Evolutionary conservation across 208 protist species (phyloP).

Genomic region (Naegleria gruberi): DNA sequence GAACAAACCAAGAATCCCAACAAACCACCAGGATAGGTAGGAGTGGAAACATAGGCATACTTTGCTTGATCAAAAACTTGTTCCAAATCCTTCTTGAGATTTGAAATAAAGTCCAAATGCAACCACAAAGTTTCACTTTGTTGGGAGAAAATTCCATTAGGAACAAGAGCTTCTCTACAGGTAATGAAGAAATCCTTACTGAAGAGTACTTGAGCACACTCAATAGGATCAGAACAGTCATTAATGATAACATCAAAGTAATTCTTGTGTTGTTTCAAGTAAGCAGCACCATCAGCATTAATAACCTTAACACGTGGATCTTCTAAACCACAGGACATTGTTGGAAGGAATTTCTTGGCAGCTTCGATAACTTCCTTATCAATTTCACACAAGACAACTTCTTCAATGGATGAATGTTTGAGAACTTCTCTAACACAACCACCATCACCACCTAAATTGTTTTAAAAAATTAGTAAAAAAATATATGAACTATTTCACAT

Average conservation of each 20-base stretch:
- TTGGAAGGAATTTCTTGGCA: constrained; percentile 68
- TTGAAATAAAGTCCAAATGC: constrained; percentile 75
- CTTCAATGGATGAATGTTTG: constrained; percentile 41
- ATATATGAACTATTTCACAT: no score
- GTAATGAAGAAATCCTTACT: constrained; percentile 69
- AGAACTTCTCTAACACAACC: constrained; percentile 39
- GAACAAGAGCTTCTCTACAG: neutral
- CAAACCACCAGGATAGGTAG: constrained; percentile 77
- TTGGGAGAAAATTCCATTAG: constrained; percentile 20
- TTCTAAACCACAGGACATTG: constrained; percentile 59
- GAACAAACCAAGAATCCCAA: constrained; percentile 72
- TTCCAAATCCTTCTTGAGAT: constrained; percentile 61
- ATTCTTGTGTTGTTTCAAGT: constrained; percentile 55
- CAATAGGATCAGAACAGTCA: constrained; percentile 82
- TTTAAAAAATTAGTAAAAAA: no score
- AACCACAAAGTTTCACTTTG: constrained; percentile 75
- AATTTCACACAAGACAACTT: constrained; percentile 48
- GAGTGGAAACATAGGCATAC: constrained; percentile 78
- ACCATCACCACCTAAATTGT: constrained; percentile 46
- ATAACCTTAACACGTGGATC: constrained; percentile 58
- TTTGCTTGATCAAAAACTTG: constrained; percentile 64
- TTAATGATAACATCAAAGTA: constrained; percentile 83
- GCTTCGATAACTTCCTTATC: constrained; percentile 64
- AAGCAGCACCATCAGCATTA: constrained; percentile 71
- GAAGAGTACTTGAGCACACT: constrained; percentile 41